These are phyloP conservation scores for Neckera pumila DNA, from an alignment of 225 moss, liverwort and hornwort species.

Conservation along the genomic window DNA sequence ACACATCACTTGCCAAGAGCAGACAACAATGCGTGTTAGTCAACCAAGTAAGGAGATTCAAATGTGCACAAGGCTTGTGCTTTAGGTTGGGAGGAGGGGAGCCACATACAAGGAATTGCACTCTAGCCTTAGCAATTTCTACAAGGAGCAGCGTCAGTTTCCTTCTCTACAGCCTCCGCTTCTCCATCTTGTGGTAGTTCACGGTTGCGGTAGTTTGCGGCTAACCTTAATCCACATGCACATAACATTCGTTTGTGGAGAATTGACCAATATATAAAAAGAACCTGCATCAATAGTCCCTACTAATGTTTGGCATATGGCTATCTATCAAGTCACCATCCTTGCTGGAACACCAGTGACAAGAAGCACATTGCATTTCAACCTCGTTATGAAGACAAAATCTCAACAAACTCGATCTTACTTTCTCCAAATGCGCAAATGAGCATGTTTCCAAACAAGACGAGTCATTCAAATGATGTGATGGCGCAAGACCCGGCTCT, in stretches of 20 bases:
- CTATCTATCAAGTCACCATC: neutral
- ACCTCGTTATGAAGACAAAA: neutral
- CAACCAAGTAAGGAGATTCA: neutral
- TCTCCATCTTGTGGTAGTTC: neutral
- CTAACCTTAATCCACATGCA: conserved; percentile 46
- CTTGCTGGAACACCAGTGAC: neutral
- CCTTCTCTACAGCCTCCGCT: conserved; percentile 25
- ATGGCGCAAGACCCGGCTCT: neutral
- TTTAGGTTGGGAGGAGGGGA: neutral
- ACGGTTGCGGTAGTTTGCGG: neutral
- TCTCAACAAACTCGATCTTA: neutral
- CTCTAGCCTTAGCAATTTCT: conserved; percentile 64
- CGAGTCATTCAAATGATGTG: neutral
- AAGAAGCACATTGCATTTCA: neutral
- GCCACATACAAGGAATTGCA: conserved; percentile 44
- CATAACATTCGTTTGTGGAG: conserved; percentile 57
- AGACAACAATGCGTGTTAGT: neutral
- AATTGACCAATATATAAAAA: neutral
- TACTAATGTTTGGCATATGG: neutral
- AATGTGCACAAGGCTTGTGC: neutral
- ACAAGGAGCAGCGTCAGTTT: conserved; percentile 24
- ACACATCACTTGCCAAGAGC: conserved; percentile 59
- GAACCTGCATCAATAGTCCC: neutral
- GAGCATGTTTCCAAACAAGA: neutral
- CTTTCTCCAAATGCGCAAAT: neutral